phyloP scores from a whole-genome alignment of 2,329 filamentous ascomycete species.

The Colletotrichum australisinense region DNA sequence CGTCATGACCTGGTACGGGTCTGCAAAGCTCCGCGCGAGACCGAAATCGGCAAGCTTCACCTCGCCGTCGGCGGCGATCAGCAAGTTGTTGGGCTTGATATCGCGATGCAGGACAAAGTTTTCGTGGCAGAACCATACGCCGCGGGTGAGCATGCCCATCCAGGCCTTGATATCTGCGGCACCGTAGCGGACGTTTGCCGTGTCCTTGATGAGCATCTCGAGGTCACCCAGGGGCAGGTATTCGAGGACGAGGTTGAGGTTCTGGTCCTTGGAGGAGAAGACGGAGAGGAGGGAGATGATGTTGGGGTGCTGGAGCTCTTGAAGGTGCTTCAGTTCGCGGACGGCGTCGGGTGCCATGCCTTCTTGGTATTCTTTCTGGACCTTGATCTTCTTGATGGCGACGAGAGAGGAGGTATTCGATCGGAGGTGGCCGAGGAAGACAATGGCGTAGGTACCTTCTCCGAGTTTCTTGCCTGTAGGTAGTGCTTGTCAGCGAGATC shows the following conservation, averaged over 20 bases:
- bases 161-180: slow-evolving; percentile 95
- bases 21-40: slow-evolving; percentile 88
- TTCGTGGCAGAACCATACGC: slow-evolving; percentile 96
- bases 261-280: slow-evolving; percentile 96
- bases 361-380: slow-evolving; percentile 87
- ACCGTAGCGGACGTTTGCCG: slow-evolving; percentile 81
- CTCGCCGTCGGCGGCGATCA: slow-evolving; percentile 92
- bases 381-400: slow-evolving; percentile 94
- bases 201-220: slow-evolving; percentile 93
- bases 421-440: slow-evolving; percentile 87
- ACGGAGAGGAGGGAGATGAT: slow-evolving; percentile 94
- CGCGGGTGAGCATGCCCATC: slow-evolving; percentile 97
- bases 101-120: slow-evolving; percentile 95
- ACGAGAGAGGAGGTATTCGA: slow-evolving; percentile 79
- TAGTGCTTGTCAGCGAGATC: not conserved
- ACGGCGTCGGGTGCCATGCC: slow-evolving; percentile 95
- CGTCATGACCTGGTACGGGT: slow-evolving; percentile 91
- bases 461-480: slow-evolving; percentile 86
- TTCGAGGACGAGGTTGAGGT: slow-evolving; percentile 95
- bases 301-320: slow-evolving; percentile 94
- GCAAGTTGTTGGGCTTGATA: slow-evolving; percentile 98
- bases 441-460: slow-evolving; percentile 96
- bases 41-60: slow-evolving; percentile 98
- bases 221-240: slow-evolving; percentile 94
- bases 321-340: slow-evolving; percentile 94